phyloP scores from a whole-genome alignment of 163 green algal species.

The Chlamydomonas reinhardtii region DNA sequence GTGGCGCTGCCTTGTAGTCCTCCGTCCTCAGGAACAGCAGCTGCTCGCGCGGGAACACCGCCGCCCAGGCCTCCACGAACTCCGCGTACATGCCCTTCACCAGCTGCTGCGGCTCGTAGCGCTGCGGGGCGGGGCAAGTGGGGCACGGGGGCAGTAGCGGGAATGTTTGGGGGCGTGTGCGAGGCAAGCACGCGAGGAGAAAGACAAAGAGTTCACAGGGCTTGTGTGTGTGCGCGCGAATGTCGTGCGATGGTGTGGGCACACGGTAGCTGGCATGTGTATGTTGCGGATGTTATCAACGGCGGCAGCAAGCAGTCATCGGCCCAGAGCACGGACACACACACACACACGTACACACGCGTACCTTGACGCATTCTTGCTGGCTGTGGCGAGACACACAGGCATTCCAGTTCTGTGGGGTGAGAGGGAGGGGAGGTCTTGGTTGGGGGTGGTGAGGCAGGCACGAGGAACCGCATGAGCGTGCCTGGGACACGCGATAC shows the following conservation, averaged over 20 bases:
- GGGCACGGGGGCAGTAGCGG: neutral
- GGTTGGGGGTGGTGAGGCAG: neutral
- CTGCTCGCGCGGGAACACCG: slow-evolving; percentile 56
- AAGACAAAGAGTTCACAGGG: no score
- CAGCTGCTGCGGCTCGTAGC: slow-evolving; percentile 52
- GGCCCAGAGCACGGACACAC: no score
- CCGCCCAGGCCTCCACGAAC: slow-evolving; percentile 58
- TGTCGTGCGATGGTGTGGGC: no score
- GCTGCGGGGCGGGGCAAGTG: neutral
- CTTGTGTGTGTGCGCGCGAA: no score
- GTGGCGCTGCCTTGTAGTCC: slow-evolving; percentile 58
- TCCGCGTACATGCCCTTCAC: slow-evolving; percentile 54
- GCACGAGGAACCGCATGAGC: neutral
- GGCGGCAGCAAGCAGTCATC: no score
- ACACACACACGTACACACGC: no score
- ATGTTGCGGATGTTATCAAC: no score
- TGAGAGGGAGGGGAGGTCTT: neutral
- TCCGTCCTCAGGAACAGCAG: slow-evolving; percentile 65
- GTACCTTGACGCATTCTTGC: no score
- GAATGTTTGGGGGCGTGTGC: neutral
- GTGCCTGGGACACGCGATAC: no score
- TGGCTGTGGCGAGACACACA: no score
- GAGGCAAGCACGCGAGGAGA: neutral
- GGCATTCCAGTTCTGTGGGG: neutral
- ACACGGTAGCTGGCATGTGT: no score